phyloP scores from a whole-genome alignment of 805 yeast species.

The Sugiyamaella qingdaonensis region DNA sequence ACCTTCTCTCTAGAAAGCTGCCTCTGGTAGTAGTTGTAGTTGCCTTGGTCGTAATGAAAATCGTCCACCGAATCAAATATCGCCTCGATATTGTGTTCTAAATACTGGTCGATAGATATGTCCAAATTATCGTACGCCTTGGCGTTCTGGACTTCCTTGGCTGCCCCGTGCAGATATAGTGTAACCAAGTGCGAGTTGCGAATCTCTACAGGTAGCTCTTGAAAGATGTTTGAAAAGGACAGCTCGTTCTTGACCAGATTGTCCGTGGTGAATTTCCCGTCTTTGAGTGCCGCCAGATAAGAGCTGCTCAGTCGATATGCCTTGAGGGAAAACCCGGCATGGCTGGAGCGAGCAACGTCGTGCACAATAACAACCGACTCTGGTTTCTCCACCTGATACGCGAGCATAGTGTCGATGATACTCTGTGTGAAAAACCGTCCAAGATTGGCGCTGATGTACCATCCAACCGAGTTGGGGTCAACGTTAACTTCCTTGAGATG shows the following conservation, averaged over 20 bases:
- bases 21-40: conserved; percentile 78
- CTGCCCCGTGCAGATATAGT: conserved; percentile 35
- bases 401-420: conserved; percentile 64
- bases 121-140: conserved; percentile 37
- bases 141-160: conserved; percentile 11
- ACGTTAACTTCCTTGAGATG: conserved; percentile 58
- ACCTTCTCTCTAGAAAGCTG: conserved; percentile 63
- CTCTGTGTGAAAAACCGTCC: conserved; percentile 63
- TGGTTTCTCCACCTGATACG: conserved; percentile 55
- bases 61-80: conserved; percentile 68
- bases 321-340: conserved; percentile 58
- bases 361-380: conserved; percentile 53
- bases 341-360: conserved; percentile 62
- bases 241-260: conserved; percentile 56
- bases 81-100: conserved; percentile 50
- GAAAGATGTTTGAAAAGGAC: conserved; percentile 61
- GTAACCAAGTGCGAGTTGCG: conserved; percentile 66
- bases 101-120: conserved; percentile 39
- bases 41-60: conserved; percentile 71
- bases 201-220: conserved; percentile 63
- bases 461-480: conserved; percentile 71
- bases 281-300: conserved; percentile 49
- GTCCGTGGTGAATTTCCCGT: conserved; percentile 61
- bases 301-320: conserved; percentile 64
- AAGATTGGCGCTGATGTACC: conserved; percentile 68